Evolutionary conservation across 2,329 filamentous ascomycete species (phyloP).

Genomic region (Fusarium sp.): DNA sequence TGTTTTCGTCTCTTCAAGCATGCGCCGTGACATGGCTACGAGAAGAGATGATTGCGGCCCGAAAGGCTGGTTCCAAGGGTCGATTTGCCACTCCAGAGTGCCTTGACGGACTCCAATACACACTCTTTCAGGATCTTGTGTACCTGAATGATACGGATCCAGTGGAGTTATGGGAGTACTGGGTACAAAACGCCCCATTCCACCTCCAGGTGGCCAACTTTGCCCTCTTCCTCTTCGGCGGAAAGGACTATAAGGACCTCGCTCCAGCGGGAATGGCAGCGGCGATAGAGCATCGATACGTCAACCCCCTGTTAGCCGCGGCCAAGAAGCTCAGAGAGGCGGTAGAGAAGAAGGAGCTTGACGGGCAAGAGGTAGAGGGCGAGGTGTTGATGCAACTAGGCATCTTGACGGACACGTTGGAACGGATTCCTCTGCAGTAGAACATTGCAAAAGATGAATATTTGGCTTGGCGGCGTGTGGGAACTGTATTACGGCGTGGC

Average conservation of each 20-base stretch:
- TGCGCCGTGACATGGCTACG: conserved; percentile 73
- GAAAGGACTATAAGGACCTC: conserved; percentile 57
- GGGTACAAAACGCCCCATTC: conserved; percentile 64
- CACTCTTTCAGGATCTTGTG: conserved; percentile 69
- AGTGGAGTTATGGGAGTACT: conserved; percentile 62
- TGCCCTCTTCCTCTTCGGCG: conserved; percentile 65
- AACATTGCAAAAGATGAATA: neutral
- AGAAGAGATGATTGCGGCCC: conserved; percentile 68
- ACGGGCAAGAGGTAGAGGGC: conserved; percentile 42
- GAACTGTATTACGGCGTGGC: conserved; percentile 5
- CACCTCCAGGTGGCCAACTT: conserved; percentile 72
- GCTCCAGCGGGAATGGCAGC: conserved; percentile 68
- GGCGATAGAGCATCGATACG: conserved; percentile 69
- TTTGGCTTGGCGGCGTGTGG: conserved; percentile 17
- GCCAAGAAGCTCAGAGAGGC: conserved; percentile 52
- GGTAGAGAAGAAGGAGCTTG: conserved; percentile 48
- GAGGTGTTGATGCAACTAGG: conserved; percentile 54
- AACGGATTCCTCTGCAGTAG: conserved; percentile 55
- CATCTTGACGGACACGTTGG: conserved; percentile 57
- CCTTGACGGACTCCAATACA: conserved; percentile 70
- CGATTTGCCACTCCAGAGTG: conserved; percentile 66
- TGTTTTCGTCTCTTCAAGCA: conserved; percentile 71
- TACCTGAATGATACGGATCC: conserved; percentile 56
- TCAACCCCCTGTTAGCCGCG: conserved; percentile 62
- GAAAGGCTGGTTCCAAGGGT: conserved; percentile 45